Evolutionary conservation across 1,284 basidiomycete species (phyloP), one percentile per base, ranked within the genome.

Genomic region (Ustilago hordei): DNA sequence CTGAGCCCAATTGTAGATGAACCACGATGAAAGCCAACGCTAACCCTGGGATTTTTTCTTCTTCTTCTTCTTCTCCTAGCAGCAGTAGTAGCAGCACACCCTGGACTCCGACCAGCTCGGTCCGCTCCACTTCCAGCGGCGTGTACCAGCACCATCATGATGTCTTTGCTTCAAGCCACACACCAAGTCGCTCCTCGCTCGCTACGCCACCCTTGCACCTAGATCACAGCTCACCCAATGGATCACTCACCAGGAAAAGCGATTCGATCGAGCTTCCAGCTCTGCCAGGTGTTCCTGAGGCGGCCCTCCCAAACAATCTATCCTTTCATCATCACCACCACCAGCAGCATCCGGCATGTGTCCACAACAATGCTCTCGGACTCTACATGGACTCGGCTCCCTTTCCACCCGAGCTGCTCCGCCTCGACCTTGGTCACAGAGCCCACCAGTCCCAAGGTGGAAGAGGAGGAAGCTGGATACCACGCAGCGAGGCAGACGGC

Each of bases 61-160:
- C 8, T n/a, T 38, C 9, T n/a, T n/a, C 15, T 23, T 36, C 8
- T n/a, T 38, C 9, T 23, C 39, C 4, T 9, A n/a, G 2, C 28
- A 31, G 38, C 47, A 63, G 60, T 35, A 17, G 2, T 15, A 19
- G 17, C 56, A 62, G 55, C 36, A 34, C 41, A n/a, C 48, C 60
- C 9, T 56, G 61, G 64, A 68, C 70, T 19, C 70, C 70, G 2
- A 73, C 64, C 39, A 73, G 70, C 70, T 73, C 64, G 36, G 35
- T 73, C 1, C 70, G 70, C 19, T 67, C 64, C 35, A 73, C 70
- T 4, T 64, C 60, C 32, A 45, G 17, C 17, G 48, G 23, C 11
- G 17, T 38, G 15, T 38, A 53, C 4, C 52, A 47, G n/a, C 57
- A 53, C 7, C 52, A 47, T 13, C 57, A 36, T 3, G 54, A 67